Evolutionary conservation across 805 yeast species (phyloP).

Genomic region (Lipomyces yamanashiensis): DNA sequence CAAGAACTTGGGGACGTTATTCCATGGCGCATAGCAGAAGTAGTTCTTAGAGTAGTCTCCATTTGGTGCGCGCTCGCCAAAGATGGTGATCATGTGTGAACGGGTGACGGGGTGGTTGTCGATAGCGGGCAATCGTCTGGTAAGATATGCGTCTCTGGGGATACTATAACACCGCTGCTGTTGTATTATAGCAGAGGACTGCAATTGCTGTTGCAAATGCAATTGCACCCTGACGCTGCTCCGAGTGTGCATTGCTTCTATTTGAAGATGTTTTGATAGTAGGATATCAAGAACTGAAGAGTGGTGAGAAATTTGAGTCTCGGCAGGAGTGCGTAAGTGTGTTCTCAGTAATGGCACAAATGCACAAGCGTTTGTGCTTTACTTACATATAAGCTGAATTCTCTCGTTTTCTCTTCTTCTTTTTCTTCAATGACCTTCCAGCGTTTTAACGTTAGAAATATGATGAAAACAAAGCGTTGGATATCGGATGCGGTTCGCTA

Average conservation of each 20-base stretch:
- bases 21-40: slow-evolving; percentile 33
- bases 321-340: background rate
- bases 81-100: slow-evolving; percentile 33
- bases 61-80: slow-evolving; percentile 35
- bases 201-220: background rate
- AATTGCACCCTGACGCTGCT: background rate
- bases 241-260: too few relatives aligned
- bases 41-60: slow-evolving; percentile 30
- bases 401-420: slow-evolving; percentile 3
- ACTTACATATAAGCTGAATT: background rate
- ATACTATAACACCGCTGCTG: background rate
- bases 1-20: slow-evolving; percentile 37
- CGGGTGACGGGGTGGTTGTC: slow-evolving; percentile 22
- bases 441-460: slow-evolving; percentile 37
- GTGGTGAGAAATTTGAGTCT: background rate
- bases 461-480: slow-evolving; percentile 37
- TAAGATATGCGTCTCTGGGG: slow-evolving; percentile 17
- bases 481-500: slow-evolving; percentile 28
- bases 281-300: too few relatives aligned
- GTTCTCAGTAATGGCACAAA: too few relatives aligned
- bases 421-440: slow-evolving; percentile 36
- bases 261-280: too few relatives aligned
- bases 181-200: too few relatives aligned
- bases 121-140: background rate
- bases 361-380: too few relatives aligned